Conservation (phyloP, 1,284 basidiomycete genomes). For the Stygiomarasmius scandens region DNA sequence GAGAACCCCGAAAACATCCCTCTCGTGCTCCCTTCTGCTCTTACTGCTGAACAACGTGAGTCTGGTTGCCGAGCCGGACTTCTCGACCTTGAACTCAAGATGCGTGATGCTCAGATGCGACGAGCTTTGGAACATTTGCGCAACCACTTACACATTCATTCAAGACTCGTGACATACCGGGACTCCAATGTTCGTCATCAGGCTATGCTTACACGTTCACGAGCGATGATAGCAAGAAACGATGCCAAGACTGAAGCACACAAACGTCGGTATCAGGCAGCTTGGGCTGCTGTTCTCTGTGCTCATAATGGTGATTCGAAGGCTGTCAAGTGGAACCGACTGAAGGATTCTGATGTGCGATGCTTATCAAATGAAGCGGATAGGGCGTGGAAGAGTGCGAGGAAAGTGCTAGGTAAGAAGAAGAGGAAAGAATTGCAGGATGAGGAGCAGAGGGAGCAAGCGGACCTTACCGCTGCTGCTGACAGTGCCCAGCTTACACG, state of each 20-base stretch:
- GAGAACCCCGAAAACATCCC: not conserved
- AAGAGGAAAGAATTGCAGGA: not conserved
- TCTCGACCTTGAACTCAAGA: not conserved
- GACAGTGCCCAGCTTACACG: not conserved
- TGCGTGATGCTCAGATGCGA: slow-evolving; percentile 3
- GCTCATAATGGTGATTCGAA: not conserved
- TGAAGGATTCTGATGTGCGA: not conserved
- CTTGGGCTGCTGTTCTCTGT: not conserved
- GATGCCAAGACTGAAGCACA: not conserved
- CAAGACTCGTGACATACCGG: slow-evolving; percentile 4
- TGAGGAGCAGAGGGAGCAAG: not conserved
- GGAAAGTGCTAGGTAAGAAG: not conserved
- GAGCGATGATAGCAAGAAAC: not conserved
- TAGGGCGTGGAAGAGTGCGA: not conserved
- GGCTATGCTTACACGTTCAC: not conserved
- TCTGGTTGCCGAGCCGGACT: not conserved
- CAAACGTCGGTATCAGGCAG: not conserved
- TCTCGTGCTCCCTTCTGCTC: not conserved
- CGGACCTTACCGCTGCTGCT: not conserved
- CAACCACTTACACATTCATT: slow-evolving; percentile 7
- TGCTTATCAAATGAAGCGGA: not conserved
- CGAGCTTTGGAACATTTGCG: slow-evolving; percentile 2
- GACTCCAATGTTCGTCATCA: slow-evolving; percentile 8
- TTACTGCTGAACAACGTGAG: not conserved
- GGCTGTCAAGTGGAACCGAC: not conserved